A percentile compares a stretch with the other conserved stretches of the same genome.
These are phyloP conservation scores for Corniculantispora saksenae DNA, from an alignment of 2,329 filamentous ascomycete species.

Conservation along the genomic window DNA sequence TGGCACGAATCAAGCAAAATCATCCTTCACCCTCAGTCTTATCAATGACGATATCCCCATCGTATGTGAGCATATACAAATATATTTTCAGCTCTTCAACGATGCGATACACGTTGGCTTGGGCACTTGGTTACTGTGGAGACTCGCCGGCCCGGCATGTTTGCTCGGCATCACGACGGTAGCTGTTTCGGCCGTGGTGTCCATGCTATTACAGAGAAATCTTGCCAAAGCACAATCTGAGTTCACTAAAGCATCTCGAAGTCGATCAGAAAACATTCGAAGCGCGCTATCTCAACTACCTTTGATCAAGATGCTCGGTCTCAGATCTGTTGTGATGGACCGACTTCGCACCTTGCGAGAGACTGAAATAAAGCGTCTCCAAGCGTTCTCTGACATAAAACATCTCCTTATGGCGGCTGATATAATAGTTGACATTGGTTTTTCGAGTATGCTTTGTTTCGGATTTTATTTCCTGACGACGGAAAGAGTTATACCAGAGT, in stretches of 20 bases:
- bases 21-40: not conserved
- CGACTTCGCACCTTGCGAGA: not conserved
- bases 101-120: not conserved
- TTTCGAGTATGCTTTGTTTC: not conserved
- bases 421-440: not conserved
- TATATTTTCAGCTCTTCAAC: not conserved
- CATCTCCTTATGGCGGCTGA: not conserved
- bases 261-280: not conserved
- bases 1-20: not conserved
- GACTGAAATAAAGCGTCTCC: not conserved
- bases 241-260: not conserved
- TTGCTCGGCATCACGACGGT: not conserved
- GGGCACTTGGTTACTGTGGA: not conserved
- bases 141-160: not conserved
- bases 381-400: not conserved
- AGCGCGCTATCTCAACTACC: not conserved
- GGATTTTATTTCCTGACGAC: not conserved
- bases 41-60: not conserved
- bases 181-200: not conserved
- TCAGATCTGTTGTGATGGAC: not conserved
- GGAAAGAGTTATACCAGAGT: not conserved
- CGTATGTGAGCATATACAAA: not conserved
- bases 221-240: not conserved
- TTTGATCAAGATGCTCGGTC: not conserved
- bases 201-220: not conserved